phyloP scores from a whole-genome alignment of 495 filamentous ascomycete species.

The Lasiosphaeria ovina region DNA sequence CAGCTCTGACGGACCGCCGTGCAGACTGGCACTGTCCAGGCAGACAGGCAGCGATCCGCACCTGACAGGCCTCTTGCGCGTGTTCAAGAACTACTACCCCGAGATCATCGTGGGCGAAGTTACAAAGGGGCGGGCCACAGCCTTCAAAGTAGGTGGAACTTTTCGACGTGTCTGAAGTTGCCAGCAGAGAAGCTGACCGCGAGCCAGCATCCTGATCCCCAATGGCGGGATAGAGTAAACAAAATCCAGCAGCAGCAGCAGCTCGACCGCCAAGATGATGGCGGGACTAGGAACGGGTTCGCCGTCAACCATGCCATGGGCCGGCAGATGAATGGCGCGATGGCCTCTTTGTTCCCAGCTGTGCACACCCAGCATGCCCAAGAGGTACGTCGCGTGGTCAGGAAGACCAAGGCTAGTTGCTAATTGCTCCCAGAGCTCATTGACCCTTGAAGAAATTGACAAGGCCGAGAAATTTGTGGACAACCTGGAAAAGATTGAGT shows the following conservation, averaged over 20 bases:
- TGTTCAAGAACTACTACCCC: conserved; percentile 88
- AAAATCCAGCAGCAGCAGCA: conserved; percentile 64
- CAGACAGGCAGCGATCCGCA: conserved; percentile 69
- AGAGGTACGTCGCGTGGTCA: conserved; percentile 48
- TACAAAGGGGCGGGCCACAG: conserved; percentile 50
- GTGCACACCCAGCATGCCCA: conserved; percentile 72
- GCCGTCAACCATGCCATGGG: conserved; percentile 47
- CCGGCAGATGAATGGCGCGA: conserved; percentile 44
- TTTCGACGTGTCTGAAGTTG: neutral
- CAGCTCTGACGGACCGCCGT: conserved; percentile 22
- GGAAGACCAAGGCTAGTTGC: conserved; percentile 8
- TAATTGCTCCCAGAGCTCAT: conserved; percentile 47
- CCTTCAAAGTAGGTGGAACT: conserved; percentile 49
- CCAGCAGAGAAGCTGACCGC: conserved; percentile 6
- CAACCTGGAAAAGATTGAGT: conserved; percentile 74
- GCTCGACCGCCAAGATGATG: conserved; percentile 40
- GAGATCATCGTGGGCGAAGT: conserved; percentile 77
- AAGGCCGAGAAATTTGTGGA: conserved; percentile 68
- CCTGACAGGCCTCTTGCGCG: conserved; percentile 70
- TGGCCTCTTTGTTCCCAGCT: conserved; percentile 54
- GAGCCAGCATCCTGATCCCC: conserved; percentile 66
- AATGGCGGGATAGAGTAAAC: conserved; percentile 71
- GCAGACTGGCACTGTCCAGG: conserved; percentile 58
- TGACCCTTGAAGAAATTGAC: conserved; percentile 78
- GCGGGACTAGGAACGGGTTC: conserved; percentile 45